Evolutionary conservation across 495 filamentous ascomycete genomes (phyloP).

Genomic region (Penicillium paxilli): DNA sequence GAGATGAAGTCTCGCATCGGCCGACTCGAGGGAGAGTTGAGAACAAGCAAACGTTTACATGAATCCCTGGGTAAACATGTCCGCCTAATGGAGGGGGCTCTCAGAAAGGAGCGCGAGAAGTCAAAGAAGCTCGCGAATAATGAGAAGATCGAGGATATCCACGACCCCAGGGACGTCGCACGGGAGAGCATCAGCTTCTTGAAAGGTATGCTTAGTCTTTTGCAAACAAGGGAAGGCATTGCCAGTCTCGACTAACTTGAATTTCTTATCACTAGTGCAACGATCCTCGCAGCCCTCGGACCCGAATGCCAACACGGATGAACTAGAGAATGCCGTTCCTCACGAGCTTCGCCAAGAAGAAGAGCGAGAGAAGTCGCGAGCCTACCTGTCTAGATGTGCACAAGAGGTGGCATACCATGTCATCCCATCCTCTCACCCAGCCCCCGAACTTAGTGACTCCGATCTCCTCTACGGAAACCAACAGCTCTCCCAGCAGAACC

Average conservation of each 20-base stretch:
- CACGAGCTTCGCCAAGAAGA: slow-evolving; percentile 58
- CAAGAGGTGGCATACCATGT: slow-evolving; percentile 58
- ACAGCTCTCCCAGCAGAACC: slow-evolving; percentile 45
- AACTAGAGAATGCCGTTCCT: slow-evolving; percentile 52
- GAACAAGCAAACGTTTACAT: slow-evolving; percentile 81
- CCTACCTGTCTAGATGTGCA: slow-evolving; percentile 55
- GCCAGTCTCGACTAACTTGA: not conserved
- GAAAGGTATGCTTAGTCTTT: slow-evolving; percentile 31
- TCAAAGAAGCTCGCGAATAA: slow-evolving; percentile 45
- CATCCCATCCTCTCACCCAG: slow-evolving; percentile 48
- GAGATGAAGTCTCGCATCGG: slow-evolving; percentile 99
- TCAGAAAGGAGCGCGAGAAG: slow-evolving; percentile 72
- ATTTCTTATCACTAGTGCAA: slow-evolving; percentile 27
- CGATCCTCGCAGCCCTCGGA: slow-evolving; percentile 39
- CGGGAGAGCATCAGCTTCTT: slow-evolving; percentile 42
- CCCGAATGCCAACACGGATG: slow-evolving; percentile 35
- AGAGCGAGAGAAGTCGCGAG: slow-evolving; percentile 51
- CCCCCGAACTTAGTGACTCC: slow-evolving; percentile 44
- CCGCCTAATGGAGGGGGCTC: slow-evolving; percentile 81
- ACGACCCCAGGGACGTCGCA: slow-evolving; percentile 44
- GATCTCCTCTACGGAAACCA: slow-evolving; percentile 50
- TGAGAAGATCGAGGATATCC: slow-evolving; percentile 47
- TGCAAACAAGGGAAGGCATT: not conserved
- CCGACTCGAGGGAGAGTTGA: slow-evolving; percentile 84
- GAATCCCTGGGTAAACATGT: slow-evolving; percentile 89